A percentile compares a stretch with the other conserved stretches of the same genome.
Evolutionary conservation across 148 eudicot species (phyloP).

Genomic region (Camellia granthamiana): DNA sequence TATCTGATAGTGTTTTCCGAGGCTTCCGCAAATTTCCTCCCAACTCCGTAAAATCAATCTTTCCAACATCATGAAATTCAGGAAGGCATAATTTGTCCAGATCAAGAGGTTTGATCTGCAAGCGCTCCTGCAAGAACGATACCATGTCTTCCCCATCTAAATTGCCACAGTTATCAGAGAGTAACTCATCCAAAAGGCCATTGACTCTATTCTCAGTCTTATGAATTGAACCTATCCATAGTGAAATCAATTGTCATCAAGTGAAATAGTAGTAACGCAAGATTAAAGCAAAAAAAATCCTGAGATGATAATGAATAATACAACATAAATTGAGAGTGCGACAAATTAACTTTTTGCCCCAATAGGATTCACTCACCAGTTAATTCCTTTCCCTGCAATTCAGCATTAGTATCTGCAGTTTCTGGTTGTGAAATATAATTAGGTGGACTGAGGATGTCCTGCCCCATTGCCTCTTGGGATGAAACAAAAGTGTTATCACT

Average conservation of each 20-base stretch:
- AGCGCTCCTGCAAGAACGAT: slow-evolving; percentile 45
- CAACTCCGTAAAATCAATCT: slow-evolving; percentile 23
- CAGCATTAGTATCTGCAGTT: slow-evolving; percentile 21
- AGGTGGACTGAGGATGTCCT: slow-evolving; percentile 28
- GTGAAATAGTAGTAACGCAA: slow-evolving; percentile 2
- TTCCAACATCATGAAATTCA: slow-evolving; percentile 33
- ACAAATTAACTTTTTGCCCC: background rate
- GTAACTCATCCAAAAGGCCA: slow-evolving; percentile 43
- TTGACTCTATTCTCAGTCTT: slow-evolving; percentile 24
- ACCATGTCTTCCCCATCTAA: slow-evolving; percentile 45
- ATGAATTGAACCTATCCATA: slow-evolving; percentile 30
- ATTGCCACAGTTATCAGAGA: slow-evolving; percentile 36
- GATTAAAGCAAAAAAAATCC: background rate
- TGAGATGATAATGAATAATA: background rate
- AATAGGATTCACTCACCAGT: slow-evolving; percentile 38
- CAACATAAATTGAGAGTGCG: background rate
- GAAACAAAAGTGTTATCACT: slow-evolving; percentile 28
- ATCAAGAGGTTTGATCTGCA: slow-evolving; percentile 56
- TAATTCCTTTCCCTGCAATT: slow-evolving; percentile 23
- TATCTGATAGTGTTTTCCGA: slow-evolving; percentile 24
- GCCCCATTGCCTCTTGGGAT: slow-evolving; percentile 43
- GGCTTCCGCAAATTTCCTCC: slow-evolving; percentile 22
- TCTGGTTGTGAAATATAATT: slow-evolving; percentile 23
- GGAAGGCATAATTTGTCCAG: slow-evolving; percentile 42
- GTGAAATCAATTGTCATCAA: slow-evolving; percentile 11